Evolutionary conservation across 805 yeast genomes (phyloP).

Genomic region (Lipomyces spencermartinsiae): DNA sequence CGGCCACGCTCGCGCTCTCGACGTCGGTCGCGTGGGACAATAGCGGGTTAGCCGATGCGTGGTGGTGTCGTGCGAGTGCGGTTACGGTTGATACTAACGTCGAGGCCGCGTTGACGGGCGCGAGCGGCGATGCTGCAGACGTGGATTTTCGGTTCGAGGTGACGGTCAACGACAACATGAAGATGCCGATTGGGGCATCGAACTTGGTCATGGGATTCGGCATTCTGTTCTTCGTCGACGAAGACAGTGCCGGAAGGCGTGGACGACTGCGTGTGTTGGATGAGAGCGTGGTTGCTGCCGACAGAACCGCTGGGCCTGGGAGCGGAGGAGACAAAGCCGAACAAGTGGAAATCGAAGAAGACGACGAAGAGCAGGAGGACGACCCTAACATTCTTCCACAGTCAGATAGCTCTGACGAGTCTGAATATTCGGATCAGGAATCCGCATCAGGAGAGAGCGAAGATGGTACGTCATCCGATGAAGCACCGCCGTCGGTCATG

Average conservation of each 20-base stretch:
- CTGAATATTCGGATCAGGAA: conserved; percentile 27
- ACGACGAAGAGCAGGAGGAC: conserved; percentile 15
- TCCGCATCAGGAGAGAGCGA: conserved; percentile 6
- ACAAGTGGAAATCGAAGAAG: neutral
- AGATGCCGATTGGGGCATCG: conserved; percentile 41
- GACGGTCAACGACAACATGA: conserved; percentile 16
- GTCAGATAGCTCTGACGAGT: neutral
- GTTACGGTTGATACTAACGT: conserved; percentile 28
- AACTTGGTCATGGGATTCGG: conserved; percentile 91
- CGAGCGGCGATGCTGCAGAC: neutral
- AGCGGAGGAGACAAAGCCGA: conserved; percentile 33
- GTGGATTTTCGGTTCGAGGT: conserved; percentile 62
- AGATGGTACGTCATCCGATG: conserved; percentile 6
- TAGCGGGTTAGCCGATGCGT: conserved; percentile 79
- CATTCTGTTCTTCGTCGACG: conserved; percentile 73
- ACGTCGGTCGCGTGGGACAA: conserved; percentile 90
- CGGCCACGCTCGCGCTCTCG: conserved; percentile 82
- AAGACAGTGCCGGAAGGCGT: conserved; percentile 52
- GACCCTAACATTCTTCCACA: neutral
- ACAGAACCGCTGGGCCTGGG: conserved; percentile 23
- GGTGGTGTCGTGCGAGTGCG: conserved; percentile 45
- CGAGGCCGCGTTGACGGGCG: conserved; percentile 19
- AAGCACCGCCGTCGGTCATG: neutral
- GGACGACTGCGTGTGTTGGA: conserved; percentile 37
- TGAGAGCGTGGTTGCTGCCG: conserved; percentile 15